phyloP scores from a whole-genome alignment of 371 early-diverging fungal species.

The Thermomucor indicae-seudaticae region DNA sequence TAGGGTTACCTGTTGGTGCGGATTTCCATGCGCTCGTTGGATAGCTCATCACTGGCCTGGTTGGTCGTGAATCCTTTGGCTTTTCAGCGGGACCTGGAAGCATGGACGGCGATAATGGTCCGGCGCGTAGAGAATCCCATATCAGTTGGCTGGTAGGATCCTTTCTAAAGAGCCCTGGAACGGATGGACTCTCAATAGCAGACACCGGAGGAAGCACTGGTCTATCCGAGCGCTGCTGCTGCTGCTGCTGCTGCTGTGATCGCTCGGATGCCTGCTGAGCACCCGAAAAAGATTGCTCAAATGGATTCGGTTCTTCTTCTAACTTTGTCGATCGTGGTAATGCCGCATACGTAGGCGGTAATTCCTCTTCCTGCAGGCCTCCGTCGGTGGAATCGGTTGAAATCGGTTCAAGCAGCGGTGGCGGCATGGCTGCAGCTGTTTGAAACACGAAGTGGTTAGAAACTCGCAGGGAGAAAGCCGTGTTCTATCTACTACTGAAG shows the following conservation, averaged over 20 bases:
- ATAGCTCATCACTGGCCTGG: not conserved
- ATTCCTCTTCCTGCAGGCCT: not conserved
- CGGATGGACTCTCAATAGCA: conserved; percentile 34
- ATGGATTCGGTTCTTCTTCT: conserved; percentile 83
- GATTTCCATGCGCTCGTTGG: no score
- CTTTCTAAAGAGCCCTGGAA: conserved; percentile 27
- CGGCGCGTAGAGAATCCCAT: conserved; percentile 67
- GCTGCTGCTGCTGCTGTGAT: no score
- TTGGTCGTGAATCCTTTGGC: not conserved
- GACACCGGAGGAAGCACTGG: conserved; percentile 42
- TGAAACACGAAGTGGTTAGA: no score
- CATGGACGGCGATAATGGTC: conserved; percentile 76
- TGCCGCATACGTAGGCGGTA: conserved; percentile 13
- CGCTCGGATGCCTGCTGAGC: conserved; percentile 9
- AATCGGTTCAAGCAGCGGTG: no score
- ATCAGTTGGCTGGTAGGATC: conserved; percentile 39
- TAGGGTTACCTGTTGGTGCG: no score
- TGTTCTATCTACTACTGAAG: no score
- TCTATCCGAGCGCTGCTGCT: conserved; percentile 6
- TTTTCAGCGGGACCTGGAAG: conserved; percentile 58
- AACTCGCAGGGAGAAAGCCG: no score
- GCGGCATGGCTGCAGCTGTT: no score
- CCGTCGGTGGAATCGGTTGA: no score
- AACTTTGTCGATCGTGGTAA: conserved; percentile 43
- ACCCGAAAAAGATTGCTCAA: conserved; percentile 77